These are phyloP conservation scores for Emmonsia crescens DNA, from an alignment of 2,329 filamentous ascomycete species.

Conservation along the genomic window DNA sequence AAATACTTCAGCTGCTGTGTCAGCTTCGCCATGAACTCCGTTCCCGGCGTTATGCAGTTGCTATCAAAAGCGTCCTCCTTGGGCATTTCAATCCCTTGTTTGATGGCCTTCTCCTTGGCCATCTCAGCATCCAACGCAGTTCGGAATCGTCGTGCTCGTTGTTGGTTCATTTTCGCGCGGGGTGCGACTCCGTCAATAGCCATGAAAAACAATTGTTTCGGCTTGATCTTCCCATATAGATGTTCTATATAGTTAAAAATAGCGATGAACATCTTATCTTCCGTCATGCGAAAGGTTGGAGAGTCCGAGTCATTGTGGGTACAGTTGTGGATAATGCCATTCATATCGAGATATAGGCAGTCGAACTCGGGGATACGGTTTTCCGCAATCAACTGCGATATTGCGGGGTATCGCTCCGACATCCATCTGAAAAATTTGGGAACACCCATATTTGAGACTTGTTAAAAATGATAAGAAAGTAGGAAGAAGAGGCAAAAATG, in stretches of 20 bases:
- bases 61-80: conserved; percentile 96
- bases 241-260: conserved; percentile 99
- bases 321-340: conserved; percentile 99
- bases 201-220: conserved; percentile 98
- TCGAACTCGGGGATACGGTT: conserved; percentile 99
- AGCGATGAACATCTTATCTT: conserved; percentile 98
- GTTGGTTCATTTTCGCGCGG: conserved; percentile 99
- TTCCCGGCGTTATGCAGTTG: conserved; percentile 95
- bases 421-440: conserved; percentile 97
- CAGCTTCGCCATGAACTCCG: conserved; percentile 94
- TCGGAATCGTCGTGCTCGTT: conserved; percentile 86
- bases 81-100: conserved; percentile 81
- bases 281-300: conserved; percentile 80
- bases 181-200: conserved; percentile 96
- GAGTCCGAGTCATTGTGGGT: conserved; percentile 95
- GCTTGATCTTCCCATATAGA: conserved; percentile 96
- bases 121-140: conserved; percentile 85
- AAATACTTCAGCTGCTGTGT: conserved; percentile 95
- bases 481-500: not conserved
- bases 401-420: conserved; percentile 95
- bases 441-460: conserved; percentile 49
- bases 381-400: conserved; percentile 96
- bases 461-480: conserved; percentile 3
- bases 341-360: conserved; percentile 83
- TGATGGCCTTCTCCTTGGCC: conserved; percentile 83